Conservation (phyloP, 2,329 filamentous ascomycete species). For the Calonectria pseudoturangicola region DNA sequence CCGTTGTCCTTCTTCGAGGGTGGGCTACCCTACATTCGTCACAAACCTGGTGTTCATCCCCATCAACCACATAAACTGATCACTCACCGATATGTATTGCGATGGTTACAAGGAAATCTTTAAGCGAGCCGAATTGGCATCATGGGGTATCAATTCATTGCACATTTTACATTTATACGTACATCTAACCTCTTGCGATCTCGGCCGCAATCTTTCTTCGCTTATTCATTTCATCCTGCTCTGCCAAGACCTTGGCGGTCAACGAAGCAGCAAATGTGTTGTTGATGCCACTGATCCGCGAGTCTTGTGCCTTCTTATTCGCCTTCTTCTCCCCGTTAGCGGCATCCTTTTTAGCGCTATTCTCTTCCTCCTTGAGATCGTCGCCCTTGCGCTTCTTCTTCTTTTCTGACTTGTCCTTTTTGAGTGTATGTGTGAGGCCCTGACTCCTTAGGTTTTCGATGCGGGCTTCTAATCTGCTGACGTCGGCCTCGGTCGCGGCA, state of each 20-base stretch:
- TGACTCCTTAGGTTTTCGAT: slow-evolving; percentile 80
- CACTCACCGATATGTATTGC: too few relatives aligned
- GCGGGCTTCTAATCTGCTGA: slow-evolving; percentile 79
- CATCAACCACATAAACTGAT: too few relatives aligned
- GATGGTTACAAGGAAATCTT: neutral
- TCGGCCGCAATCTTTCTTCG: slow-evolving; percentile 77
- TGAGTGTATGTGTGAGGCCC: slow-evolving; percentile 89
- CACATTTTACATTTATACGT: slow-evolving; percentile 26
- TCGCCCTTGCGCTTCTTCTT: slow-evolving; percentile 82
- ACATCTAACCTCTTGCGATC: slow-evolving; percentile 31
- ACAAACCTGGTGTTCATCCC: too few relatives aligned
- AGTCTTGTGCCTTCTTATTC: slow-evolving; percentile 58
- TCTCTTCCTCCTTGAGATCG: slow-evolving; percentile 58
- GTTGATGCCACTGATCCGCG: slow-evolving; percentile 81
- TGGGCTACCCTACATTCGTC: neutral
- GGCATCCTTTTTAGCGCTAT: slow-evolving; percentile 71
- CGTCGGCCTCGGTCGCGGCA: slow-evolving; percentile 81
- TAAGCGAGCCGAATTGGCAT: slow-evolving; percentile 8
- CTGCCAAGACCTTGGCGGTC: slow-evolving; percentile 89
- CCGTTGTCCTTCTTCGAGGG: neutral
- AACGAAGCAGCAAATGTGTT: slow-evolving; percentile 90
- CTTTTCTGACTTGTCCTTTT: slow-evolving; percentile 80
- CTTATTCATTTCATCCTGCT: slow-evolving; percentile 90
- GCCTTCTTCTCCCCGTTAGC: slow-evolving; percentile 51
- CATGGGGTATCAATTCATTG: slow-evolving; percentile 51